phyloP scores from a whole-genome alignment of 192 early-diverging fungal species.

The Entomortierella parvispora region DNA sequence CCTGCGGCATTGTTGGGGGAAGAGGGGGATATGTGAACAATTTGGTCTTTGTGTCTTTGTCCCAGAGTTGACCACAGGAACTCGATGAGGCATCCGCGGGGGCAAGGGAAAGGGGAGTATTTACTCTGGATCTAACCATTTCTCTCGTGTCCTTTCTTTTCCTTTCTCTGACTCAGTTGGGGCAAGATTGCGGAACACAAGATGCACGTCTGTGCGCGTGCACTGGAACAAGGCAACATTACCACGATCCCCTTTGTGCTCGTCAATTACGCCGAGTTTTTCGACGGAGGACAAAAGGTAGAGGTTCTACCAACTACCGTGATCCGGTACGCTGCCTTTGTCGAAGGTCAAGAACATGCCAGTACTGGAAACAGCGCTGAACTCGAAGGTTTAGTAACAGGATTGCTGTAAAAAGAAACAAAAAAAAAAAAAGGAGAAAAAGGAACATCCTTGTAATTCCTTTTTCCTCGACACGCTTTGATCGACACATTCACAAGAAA shows the following conservation, averaged over 20 bases:
- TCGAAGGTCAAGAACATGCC: slow-evolving; percentile 8
- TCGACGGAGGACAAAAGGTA: slow-evolving; percentile 31
- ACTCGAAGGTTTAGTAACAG: slow-evolving; percentile 41
- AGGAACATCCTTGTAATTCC: neutral
- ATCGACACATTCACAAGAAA: no score
- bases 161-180: slow-evolving; percentile 18
- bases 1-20: no score
- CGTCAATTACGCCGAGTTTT: slow-evolving; percentile 52
- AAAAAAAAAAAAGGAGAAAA: neutral
- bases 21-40: no score
- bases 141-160: neutral
- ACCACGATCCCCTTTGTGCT: slow-evolving; percentile 42
- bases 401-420: slow-evolving; percentile 14
- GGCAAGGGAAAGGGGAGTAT: no score
- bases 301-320: slow-evolving; percentile 42
- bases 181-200: slow-evolving; percentile 54
- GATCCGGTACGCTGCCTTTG: slow-evolving; percentile 39
- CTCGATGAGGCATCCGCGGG: no score
- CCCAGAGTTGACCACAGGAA: no score
- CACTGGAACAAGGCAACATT: slow-evolving; percentile 44
- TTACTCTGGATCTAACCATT: neutral
- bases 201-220: slow-evolving; percentile 48
- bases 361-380: slow-evolving; percentile 46
- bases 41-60: no score
- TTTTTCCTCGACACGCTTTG: no score